These are phyloP conservation scores for Thozetella sp. DNA, from an alignment of 495 filamentous ascomycete genomes.

Conservation along the genomic window DNA sequence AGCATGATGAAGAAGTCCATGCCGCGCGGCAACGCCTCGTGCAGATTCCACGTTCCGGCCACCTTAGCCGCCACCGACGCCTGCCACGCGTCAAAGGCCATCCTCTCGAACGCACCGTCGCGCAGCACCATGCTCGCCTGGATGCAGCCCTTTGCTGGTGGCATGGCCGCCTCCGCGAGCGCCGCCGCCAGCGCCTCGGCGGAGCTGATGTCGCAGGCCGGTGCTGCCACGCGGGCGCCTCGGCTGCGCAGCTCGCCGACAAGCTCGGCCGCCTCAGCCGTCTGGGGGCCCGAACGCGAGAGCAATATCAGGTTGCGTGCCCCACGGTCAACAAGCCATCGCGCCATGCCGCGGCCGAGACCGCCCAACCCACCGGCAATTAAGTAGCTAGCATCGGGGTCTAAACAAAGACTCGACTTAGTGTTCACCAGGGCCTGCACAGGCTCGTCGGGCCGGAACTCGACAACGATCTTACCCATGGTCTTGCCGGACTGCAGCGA, in stretches of 20 bases:
- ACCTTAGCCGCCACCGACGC: slow-evolving; percentile 46
- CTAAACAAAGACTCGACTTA: not conserved
- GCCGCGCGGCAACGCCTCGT: slow-evolving; percentile 35
- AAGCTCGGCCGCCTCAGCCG: not conserved
- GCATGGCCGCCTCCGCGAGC: slow-evolving; percentile 23
- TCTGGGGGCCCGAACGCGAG: slow-evolving; percentile 16
- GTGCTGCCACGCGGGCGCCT: slow-evolving; percentile 9
- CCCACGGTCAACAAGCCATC: slow-evolving; percentile 38
- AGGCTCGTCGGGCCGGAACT: not conserved
- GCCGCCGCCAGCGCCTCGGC: not conserved
- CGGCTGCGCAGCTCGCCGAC: not conserved
- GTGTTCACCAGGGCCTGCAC: not conserved
- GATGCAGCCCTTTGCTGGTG: slow-evolving; percentile 45
- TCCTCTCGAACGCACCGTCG: slow-evolving; percentile 9
- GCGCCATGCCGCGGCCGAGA: slow-evolving; percentile 31
- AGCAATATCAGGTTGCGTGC: slow-evolving; percentile 30
- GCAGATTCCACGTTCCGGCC: slow-evolving; percentile 46
- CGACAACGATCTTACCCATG: slow-evolving; percentile 10
- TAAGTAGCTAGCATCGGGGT: not conserved
- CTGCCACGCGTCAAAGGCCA: slow-evolving; percentile 32
- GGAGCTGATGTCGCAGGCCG: slow-evolving; percentile 32
- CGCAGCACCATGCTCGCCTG: slow-evolving; percentile 23
- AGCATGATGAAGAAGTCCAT: slow-evolving; percentile 20
- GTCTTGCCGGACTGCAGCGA: slow-evolving; percentile 17
- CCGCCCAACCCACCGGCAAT: not conserved